These are phyloP conservation scores for Eimeria tenella DNA, from an alignment of 169 alveolate genomes.

Conservation along the genomic window DNA sequence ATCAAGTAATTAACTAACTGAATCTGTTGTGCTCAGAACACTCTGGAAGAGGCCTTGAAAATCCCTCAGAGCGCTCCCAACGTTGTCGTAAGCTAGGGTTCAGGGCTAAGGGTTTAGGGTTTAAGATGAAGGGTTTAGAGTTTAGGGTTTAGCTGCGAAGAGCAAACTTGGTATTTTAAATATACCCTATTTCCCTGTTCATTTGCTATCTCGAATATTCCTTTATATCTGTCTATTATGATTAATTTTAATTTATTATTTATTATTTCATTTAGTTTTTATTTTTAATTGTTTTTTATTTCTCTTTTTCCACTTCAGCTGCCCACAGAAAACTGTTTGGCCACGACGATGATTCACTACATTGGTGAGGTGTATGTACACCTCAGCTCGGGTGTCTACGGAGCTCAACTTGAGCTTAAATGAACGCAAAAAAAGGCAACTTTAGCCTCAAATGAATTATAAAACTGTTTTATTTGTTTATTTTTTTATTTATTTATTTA, in stretches of 20 bases:
- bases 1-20: not conserved
- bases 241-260: not conserved
- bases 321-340: conserved; percentile 22
- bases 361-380: conserved; percentile 11
- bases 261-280: not conserved
- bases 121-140: too few relatives aligned
- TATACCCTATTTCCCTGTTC: not conserved
- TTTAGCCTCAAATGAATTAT: not conserved
- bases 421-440: too few relatives aligned
- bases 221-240: not conserved
- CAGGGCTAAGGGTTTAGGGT: too few relatives aligned
- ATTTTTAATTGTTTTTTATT: not conserved
- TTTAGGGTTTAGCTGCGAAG: too few relatives aligned
- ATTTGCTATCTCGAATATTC: not conserved
- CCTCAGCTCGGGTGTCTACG: not conserved
- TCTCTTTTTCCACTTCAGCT: not conserved
- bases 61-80: conserved; percentile 65
- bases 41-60: conserved; percentile 76
- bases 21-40: conserved; percentile 35
- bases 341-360: conserved; percentile 42
- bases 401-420: too few relatives aligned
- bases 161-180: not conserved
- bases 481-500: not conserved
- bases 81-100: conserved; percentile 32
- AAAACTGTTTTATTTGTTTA: too few relatives aligned